Evolutionary conservation across 2,329 filamentous ascomycete genomes (phyloP).

Genomic region (Curvularia verruculosa): DNA sequence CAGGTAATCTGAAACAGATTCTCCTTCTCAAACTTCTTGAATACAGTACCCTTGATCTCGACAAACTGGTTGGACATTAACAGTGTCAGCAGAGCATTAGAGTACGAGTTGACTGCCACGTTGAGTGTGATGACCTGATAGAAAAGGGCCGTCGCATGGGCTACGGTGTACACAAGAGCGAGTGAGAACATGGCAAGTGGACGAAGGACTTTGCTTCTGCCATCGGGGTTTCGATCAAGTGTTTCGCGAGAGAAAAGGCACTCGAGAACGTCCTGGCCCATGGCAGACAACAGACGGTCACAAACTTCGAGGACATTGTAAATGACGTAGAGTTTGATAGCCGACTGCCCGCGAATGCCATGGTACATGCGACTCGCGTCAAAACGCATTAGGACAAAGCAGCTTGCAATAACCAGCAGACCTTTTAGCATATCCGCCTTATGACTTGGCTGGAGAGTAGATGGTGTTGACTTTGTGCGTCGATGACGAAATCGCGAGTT

Average conservation of each 20-base stretch:
- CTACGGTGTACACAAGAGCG: constrained; percentile 83
- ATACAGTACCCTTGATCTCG: constrained; percentile 97
- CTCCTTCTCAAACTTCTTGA: constrained; percentile 98
- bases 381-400: constrained; percentile 82
- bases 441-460: constrained; percentile 81
- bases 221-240: constrained; percentile 82
- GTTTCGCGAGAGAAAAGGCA: constrained; percentile 94
- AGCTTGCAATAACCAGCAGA: constrained; percentile 83
- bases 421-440: constrained; percentile 96
- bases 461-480: constrained; percentile 83
- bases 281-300: constrained; percentile 84
- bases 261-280: constrained; percentile 95
- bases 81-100: constrained; percentile 89
- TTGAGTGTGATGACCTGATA: constrained; percentile 98
- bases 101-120: constrained; percentile 98
- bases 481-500: constrained; percentile 62
- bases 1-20: constrained; percentile 96
- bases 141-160: constrained; percentile 86
- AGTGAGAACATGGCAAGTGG: constrained; percentile 92
- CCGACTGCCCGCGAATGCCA: constrained; percentile 92
- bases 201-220: constrained; percentile 86
- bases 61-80: constrained; percentile 98
- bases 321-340: constrained; percentile 98
- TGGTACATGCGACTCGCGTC: constrained; percentile 99
- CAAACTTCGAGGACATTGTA: constrained; percentile 96